A percentile compares a stretch with the other conserved stretches of the same genome.
Conservation (phyloP, 2,329 filamentous ascomycete genomes). For the Daldinia sp. region DNA sequence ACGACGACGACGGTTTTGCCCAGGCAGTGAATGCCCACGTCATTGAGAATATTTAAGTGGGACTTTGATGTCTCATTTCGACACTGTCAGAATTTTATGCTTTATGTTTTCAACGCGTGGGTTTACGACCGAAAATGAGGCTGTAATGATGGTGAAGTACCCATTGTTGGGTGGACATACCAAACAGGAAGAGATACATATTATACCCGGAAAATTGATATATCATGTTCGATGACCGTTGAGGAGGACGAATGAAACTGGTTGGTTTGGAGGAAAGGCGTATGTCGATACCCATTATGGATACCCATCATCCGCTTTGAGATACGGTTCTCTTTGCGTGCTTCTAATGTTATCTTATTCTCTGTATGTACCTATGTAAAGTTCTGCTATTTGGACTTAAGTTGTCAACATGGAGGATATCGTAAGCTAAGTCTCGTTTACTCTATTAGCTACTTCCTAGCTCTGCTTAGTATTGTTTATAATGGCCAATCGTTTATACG, state of each 20-base stretch:
- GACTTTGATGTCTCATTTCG: not conserved
- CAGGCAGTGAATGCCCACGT: slow-evolving; percentile 84
- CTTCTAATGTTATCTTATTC: slow-evolving; percentile 8
- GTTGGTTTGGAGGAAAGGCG: slow-evolving; percentile 21
- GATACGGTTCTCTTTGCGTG: slow-evolving; percentile 15
- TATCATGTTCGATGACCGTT: not conserved
- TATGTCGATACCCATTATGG: slow-evolving; percentile 48
- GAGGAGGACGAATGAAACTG: slow-evolving; percentile 10
- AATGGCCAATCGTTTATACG: not conserved
- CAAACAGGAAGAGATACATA: not conserved
- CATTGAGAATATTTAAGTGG: slow-evolving; percentile 84
- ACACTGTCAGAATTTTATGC: slow-evolving; percentile 13
- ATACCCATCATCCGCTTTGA: slow-evolving; percentile 50
- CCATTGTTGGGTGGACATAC: slow-evolving; percentile 10
- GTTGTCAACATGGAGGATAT: not conserved
- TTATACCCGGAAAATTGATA: slow-evolving; percentile 15
- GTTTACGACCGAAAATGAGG: not conserved
- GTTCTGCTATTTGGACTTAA: not conserved
- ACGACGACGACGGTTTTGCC: slow-evolving; percentile 75
- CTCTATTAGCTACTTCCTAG: not conserved
- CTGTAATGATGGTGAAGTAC: slow-evolving; percentile 10
- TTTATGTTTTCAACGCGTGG: slow-evolving; percentile 6
- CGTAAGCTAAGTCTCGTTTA: not conserved
- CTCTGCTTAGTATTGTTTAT: not conserved
- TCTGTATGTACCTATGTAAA: too few relatives aligned